Conservation (phyloP, 2,329 filamentous ascomycete species). For the Ilyonectria sp. region DNA sequence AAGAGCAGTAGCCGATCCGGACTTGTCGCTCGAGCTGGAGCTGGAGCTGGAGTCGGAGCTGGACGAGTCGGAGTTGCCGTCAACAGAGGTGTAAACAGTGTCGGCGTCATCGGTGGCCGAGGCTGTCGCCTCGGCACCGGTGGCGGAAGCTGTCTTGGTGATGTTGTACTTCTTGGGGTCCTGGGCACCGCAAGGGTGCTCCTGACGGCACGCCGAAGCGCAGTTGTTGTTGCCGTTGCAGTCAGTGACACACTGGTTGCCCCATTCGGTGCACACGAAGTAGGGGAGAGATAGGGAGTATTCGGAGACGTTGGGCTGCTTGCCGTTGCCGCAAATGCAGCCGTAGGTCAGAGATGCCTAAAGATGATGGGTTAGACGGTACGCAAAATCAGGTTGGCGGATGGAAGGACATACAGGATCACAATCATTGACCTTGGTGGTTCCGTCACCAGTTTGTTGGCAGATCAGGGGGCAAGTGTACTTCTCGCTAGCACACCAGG, state of each 20-base stretch:
- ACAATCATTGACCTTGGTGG: conserved; percentile 75
- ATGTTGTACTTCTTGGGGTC: conserved; percentile 73
- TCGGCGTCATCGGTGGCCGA: conserved; percentile 51
- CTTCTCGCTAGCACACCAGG: conserved; percentile 77
- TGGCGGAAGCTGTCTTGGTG: conserved; percentile 57
- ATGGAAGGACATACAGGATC: conserved; percentile 68
- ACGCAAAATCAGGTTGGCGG: conserved; percentile 33
- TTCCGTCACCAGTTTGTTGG: conserved; percentile 69
- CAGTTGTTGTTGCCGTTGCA: conserved; percentile 74
- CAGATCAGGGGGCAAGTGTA: conserved; percentile 81
- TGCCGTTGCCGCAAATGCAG: conserved; percentile 79
- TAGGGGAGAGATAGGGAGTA: conserved; percentile 86
- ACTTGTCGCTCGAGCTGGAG: conserved; percentile 37
- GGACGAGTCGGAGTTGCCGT: conserved; percentile 30
- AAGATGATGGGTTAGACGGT: conserved; percentile 15
- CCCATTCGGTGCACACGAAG: conserved; percentile 82
- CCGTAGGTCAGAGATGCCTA: conserved; percentile 75
- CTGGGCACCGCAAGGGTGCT: conserved; percentile 82
- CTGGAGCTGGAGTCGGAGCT: conserved; percentile 23
- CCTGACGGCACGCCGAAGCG: conserved; percentile 70
- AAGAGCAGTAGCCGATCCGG: conserved; percentile 49
- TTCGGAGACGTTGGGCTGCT: conserved; percentile 80
- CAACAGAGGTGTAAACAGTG: conserved; percentile 53
- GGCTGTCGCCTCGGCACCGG: conserved; percentile 56
- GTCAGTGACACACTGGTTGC: conserved; percentile 74